These are phyloP conservation scores for Sporothrix sp. DNA, from an alignment of 2,329 filamentous ascomycete genomes.

Conservation along the genomic window DNA sequence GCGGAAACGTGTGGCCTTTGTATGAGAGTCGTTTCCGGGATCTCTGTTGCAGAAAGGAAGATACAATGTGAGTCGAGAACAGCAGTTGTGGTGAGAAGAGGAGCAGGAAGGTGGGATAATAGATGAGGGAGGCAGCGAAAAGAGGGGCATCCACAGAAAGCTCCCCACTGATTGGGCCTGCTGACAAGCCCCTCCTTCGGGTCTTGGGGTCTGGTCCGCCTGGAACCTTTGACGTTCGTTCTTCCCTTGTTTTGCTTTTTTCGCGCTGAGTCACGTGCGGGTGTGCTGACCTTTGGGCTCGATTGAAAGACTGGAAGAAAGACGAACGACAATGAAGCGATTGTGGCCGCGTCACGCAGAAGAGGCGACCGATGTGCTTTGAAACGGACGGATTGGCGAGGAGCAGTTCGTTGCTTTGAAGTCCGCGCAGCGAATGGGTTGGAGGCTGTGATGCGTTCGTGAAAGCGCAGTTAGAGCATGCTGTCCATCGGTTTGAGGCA, in stretches of 20 bases:
- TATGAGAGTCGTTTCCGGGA: neutral
- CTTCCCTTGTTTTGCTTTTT: neutral
- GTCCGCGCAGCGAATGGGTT: no score
- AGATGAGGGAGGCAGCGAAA: neutral
- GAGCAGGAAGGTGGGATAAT: neutral
- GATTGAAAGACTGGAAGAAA: neutral
- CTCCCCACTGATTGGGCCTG: conserved; percentile 1
- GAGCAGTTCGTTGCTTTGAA: neutral
- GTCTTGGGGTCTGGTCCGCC: neutral
- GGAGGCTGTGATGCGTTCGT: no score
- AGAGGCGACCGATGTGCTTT: neutral
- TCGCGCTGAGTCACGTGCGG: conserved; percentile 5
- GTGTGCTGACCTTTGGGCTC: neutral
- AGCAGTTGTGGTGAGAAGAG: no score
- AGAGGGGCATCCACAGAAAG: neutral
- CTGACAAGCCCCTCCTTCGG: conserved; percentile 6
- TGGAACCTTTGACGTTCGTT: neutral
- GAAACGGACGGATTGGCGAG: neutral
- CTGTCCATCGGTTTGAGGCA: neutral
- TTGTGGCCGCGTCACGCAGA: neutral
- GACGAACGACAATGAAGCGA: conserved; percentile 3
- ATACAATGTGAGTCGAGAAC: conserved; percentile 2
- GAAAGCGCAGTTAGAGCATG: neutral
- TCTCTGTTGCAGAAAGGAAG: neutral
- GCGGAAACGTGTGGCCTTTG: neutral